Evolutionary conservation across 148 eudicot genomes (phyloP), one percentile per base, ranked within the genome.

Genomic region (Polygonum aviculare): DNA sequence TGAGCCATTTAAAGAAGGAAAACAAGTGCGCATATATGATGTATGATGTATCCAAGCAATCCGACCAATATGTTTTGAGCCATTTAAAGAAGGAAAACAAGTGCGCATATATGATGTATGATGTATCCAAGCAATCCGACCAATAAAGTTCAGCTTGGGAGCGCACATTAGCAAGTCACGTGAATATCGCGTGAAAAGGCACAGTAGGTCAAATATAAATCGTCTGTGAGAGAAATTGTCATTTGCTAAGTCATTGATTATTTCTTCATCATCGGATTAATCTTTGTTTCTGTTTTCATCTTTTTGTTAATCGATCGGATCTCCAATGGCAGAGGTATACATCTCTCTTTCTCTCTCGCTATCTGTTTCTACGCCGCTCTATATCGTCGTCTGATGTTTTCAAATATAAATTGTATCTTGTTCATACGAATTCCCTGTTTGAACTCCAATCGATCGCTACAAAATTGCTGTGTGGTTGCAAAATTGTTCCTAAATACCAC

Each of bases 251-350:
- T 38, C 40, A 15, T 38, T 16, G 38, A 31, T 65, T 38, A 36
- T 45, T n/a, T 38, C 9, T 7, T 36, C 38, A 21, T 67, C 44
- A 36, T 67, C 44, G 2, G 44, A 38, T 67, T 36, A 16, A 35
- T 67, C 72, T 38, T 36, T 45, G 45, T 67, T 36, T 65, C 14
- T 80, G 81, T 12, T 75, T 78, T 65, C 26, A 50, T 54, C 63
- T 72, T 40, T 4, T 51, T 62, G 6, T 77, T 76, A 39, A 19
- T 69, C 74, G 41, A 35, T 74, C 74, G 57, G 70, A 74, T 77
- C 80, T 69, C 73, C 74, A 62, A 83, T 83, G 85, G 76, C 74
- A 21, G 85, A 83, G 85, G 85, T 83, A 78, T 12, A 21, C 50
- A 38, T 54, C 21, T 39, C n/a, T 54, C 16, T 19, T 5, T 74